Conservation (phyloP, 2,329 filamentous ascomycete species). For the Verticillium dahliae region DNA sequence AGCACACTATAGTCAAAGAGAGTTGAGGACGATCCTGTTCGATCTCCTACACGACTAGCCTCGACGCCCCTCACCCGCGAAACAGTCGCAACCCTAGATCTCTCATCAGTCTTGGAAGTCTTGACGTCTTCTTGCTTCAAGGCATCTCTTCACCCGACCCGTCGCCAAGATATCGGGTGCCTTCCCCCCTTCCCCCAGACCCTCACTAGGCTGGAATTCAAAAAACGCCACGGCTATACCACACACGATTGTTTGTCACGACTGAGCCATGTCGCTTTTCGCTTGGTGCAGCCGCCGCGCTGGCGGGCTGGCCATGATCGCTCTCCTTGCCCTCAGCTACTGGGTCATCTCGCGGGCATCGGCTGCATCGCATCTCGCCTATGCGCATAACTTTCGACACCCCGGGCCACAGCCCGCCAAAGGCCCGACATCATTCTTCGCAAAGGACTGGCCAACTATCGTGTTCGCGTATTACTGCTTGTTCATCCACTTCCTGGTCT, state of each 20-base stretch:
- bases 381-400: constrained; percentile 34
- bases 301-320: constrained; percentile 49
- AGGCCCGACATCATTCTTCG: constrained; percentile 23
- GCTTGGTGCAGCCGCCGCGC: constrained; percentile 46
- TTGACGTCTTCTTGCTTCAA: too few species aligned
- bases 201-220: not conserved
- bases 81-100: too few species aligned
- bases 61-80: not conserved
- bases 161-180: not conserved
- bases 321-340: constrained; percentile 41
- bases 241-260: not conserved
- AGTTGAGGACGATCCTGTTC: too few species aligned
- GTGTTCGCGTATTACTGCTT: constrained; percentile 60
- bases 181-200: constrained; percentile 11
- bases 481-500: constrained; percentile 57
- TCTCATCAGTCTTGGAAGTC: too few species aligned
- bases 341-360: constrained; percentile 48
- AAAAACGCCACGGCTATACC: not conserved
- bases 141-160: too few species aligned
- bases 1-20: too few species aligned
- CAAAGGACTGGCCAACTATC: constrained; percentile 38
- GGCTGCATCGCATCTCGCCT: constrained; percentile 24
- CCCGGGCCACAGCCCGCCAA: constrained; percentile 20
- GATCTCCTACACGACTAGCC: not conserved
- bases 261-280: constrained; percentile 43